A percentile compares a stretch with the other conserved stretches of the same genome.
Conservation (phyloP, 176 grass and related monocot genomes). For the Zoysia japonica region DNA sequence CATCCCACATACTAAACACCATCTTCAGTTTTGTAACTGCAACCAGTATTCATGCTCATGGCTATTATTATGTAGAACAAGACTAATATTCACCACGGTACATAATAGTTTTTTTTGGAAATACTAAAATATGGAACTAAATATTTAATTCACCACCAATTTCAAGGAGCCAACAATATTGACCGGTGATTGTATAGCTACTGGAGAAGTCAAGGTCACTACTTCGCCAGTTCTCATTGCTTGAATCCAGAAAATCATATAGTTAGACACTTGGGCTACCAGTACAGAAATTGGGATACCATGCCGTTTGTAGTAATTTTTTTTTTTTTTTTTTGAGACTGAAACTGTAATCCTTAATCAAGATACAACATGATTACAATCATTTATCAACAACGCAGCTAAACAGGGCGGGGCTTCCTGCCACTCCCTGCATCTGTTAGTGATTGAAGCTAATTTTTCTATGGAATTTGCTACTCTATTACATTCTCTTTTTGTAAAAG, state of each 20-base stretch:
- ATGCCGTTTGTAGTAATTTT: not conserved
- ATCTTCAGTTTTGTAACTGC: constrained; percentile 31
- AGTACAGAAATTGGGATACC: not conserved
- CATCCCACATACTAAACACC: no score
- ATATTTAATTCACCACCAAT: constrained; percentile 6
- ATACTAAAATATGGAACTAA: not conserved
- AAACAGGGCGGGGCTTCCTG: no score
- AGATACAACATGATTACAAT: no score
- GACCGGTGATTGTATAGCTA: not conserved
- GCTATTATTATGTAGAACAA: not conserved
- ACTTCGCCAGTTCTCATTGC: not conserved
- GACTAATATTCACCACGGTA: not conserved
- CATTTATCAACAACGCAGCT: no score
- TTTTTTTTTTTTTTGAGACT: not conserved
- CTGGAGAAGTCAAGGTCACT: not conserved
- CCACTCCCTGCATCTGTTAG: no score
- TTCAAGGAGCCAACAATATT: not conserved
- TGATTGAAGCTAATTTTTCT: no score
- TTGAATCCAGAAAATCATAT: not conserved
- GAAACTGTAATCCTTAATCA: no score
- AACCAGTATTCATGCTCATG: not conserved
- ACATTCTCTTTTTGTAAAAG: no score
- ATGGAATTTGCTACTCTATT: no score
- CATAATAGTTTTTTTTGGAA: no score
- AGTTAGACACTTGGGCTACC: not conserved